A percentile compares a stretch with the other conserved stretches of the same genome.
phyloP scores from a whole-genome alignment of 2,329 filamentous ascomycete species.

The Lachnellula hyalina region DNA sequence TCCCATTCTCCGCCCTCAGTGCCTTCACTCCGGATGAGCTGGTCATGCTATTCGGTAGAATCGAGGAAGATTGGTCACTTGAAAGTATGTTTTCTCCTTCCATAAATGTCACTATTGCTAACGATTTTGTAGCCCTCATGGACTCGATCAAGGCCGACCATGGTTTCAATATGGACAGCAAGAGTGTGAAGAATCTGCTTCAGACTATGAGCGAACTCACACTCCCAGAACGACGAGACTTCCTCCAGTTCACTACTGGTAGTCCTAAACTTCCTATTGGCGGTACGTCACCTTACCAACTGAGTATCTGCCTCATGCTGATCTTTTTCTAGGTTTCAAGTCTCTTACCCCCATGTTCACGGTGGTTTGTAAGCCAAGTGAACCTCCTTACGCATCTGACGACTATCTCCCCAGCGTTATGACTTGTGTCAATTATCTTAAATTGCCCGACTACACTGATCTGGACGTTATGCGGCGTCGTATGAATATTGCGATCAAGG shows the following conservation, averaged over 20 bases:
- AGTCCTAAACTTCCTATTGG: conserved; percentile 98
- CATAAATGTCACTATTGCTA: background rate
- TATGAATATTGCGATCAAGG: conserved; percentile 79
- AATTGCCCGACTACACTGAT: conserved; percentile 87
- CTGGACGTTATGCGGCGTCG: conserved; percentile 72
- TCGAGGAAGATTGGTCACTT: conserved; percentile 95
- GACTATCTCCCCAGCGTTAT: conserved; percentile 99
- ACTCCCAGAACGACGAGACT: conserved; percentile 73
- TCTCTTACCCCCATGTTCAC: conserved; percentile 97
- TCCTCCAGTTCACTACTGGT: conserved; percentile 95
- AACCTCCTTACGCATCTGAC: conserved; percentile 86
- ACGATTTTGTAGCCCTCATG: conserved; percentile 64
- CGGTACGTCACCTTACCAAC: conserved; percentile 53
- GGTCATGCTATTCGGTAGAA: conserved; percentile 86
- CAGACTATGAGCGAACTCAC: conserved; percentile 90
- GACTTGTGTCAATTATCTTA: conserved; percentile 99
- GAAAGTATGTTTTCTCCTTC: conserved; percentile 64
- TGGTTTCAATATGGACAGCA: conserved; percentile 97
- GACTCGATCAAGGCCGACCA: conserved; percentile 99
- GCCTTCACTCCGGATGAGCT: conserved; percentile 95
- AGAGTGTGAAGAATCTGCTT: conserved; percentile 86
- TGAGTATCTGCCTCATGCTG: conserved; percentile 25
- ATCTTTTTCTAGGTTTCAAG: conserved; percentile 71
- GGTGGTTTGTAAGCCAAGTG: conserved; percentile 97
- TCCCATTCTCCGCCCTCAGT: conserved; percentile 85